Evolutionary conservation across 108 stramenopile genomes (phyloP).

Genomic region (Pseudonitzschia delicatissima): DNA sequence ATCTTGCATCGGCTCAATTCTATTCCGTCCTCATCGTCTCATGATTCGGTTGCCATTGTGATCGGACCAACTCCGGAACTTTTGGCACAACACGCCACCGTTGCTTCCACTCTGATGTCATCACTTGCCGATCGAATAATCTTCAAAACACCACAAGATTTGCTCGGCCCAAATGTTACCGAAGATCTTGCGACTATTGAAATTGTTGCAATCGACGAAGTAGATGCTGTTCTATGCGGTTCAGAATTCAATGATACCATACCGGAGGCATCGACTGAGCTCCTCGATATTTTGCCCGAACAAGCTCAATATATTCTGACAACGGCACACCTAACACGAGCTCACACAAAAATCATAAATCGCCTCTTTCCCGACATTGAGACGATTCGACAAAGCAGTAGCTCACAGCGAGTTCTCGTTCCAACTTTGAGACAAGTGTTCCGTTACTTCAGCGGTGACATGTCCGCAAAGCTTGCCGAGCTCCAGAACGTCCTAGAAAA

Average conservation of each 20-base stretch:
- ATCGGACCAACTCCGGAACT: not conserved
- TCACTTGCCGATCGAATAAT: not conserved
- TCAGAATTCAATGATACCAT: not conserved
- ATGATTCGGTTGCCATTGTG: not conserved
- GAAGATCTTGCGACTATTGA: not conserved
- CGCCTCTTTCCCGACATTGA: not conserved
- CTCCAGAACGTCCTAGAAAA: not conserved
- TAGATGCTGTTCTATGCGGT: not conserved
- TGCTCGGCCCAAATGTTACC: too few species aligned
- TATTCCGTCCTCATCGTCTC: not conserved
- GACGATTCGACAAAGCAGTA: not conserved
- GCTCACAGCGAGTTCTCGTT: not conserved
- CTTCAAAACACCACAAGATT: not conserved
- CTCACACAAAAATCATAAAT: not conserved
- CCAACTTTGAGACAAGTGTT: constrained; percentile 2
- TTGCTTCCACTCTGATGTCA: not conserved
- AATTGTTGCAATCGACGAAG: not conserved
- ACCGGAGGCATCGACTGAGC: not conserved
- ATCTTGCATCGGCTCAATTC: not conserved
- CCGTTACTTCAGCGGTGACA: not conserved
- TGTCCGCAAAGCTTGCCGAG: not conserved
- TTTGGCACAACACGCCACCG: not conserved
- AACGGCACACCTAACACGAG: not conserved
- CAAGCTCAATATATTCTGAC: not conserved
- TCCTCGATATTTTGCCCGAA: not conserved